Base-by-base conservation (phyloP, 495 filamentous ascomycete species). In the Hyaloscypha hepaticicola region DNA sequence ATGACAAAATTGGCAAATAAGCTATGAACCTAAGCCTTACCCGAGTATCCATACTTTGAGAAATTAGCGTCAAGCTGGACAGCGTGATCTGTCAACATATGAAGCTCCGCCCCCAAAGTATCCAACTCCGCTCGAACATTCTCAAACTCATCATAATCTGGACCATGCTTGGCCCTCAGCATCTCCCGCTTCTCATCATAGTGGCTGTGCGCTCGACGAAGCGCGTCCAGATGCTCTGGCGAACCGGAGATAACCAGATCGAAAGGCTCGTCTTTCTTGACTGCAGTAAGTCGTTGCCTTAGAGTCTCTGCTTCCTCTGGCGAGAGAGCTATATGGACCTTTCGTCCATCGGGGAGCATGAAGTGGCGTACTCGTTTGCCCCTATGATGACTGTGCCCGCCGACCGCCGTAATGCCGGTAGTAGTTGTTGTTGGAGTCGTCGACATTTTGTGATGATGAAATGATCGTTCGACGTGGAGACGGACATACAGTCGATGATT, bases 1-100 rank as follows among this genome's bases (percentile, higher is more conserved):
- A n/a, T n/a, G n/a, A n/a, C n/a, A n/a, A n/a, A n/a, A n/a, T n/a
- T n/a, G n/a, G n/a, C n/a, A n/a, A n/a, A n/a, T 45, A 8, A 45
- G 19, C 38, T 45, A 8, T 45, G 38, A 45, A 65, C n/a, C n/a
- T n/a, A n/a, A n/a, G n/a, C n/a, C n/a, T n/a, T n/a, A n/a, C n/a
- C n/a, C n/a, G 75, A 75, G 62, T 85, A 87, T 16, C 85, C 85
- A 72, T 81, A 87, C 66, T 81, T 81, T 12, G 73, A 76, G 69
- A 87, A 87, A 67, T 83, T 86, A 27, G 80, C 80, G 60, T 84
- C 79, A 0, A 86, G 73, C 21, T 77, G 69, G 7, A 82, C 77
- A 19, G 77, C 77, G 66, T 82, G 83, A 60, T 80, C 76, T 5
- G 78, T 79, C 55, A 86, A 70, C 65, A 76, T 73, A 53, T 83